Base-by-base conservation (phyloP, 768 basidiomycete genomes). In the Mycena amicta region DNA sequence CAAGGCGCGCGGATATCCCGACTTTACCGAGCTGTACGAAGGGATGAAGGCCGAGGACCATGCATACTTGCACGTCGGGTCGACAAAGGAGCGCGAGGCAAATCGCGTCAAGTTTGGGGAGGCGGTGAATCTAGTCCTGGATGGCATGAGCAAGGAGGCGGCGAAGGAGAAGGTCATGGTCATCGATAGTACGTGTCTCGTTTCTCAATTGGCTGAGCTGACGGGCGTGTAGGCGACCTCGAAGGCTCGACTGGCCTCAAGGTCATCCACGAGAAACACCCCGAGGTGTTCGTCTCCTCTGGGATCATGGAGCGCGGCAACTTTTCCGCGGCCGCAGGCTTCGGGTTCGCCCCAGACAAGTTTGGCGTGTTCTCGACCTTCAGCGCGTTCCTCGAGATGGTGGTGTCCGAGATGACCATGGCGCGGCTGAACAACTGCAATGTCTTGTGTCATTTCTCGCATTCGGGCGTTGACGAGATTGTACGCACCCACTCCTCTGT, bases 311-410 rank as follows among this genome's bases (percentile, higher is more conserved):
- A 92, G 72, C 83, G 90, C 30, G 85, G 89, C 55, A 93, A 93
- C 73, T 89, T 90, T 66, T 87, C 87, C 20, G 90, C 90, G 1
- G 90, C 91, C 5, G 90, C 91, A 22, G 92, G 93, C 13, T 95
- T 94, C 68, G 93, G 93, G 39, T 93, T 92, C 67, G 88, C 85
- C 31, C 71, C 81, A 20, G 82, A 92, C 67, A 93, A 92, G 72
- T 89, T 88, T 58, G 92, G 93, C 57, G 90, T 93, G 55, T 92
- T 92, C 76, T 92, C 90, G 25, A 94, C 93, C 4, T 95, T 95
- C 76, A 90, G 89, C 51, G 92, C 93, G 3, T 95, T 95, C 81
- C 79, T 93, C 56, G 93, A 95, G 81, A 94, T 94, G 93, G 80
- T 91, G 49, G 72, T 95, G 52, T 93, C 91, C 4, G 93, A 95